Percentiles rank a stretch among this genome's conserved stretches.
Evolutionary conservation across 768 basidiomycete genomes (phyloP).

Genomic region (Lentinula edodes): DNA sequence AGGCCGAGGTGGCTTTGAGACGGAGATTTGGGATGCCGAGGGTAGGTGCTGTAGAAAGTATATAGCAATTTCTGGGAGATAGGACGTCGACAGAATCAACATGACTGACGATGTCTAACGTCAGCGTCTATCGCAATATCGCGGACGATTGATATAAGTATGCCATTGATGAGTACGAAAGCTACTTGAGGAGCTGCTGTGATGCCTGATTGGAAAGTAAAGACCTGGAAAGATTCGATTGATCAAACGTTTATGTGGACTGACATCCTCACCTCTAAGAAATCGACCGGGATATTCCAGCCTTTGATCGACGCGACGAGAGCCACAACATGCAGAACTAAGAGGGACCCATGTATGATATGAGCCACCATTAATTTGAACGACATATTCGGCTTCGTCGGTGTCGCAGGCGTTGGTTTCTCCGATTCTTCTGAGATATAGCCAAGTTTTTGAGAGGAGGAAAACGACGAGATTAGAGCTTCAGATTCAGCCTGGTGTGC

Average conservation of each 20-base stretch:
- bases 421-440: not conserved
- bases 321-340: not conserved
- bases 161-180: constrained; percentile 1
- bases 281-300: not conserved
- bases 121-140: not conserved
- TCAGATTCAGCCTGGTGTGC: not conserved
- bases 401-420: not conserved
- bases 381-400: not conserved
- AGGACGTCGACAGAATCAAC: not conserved
- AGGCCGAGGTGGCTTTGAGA: constrained; percentile 63
- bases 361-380: not conserved
- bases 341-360: not conserved
- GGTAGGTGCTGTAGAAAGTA: not conserved
- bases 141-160: not conserved
- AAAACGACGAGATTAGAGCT: not conserved
- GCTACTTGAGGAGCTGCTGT: constrained; percentile 1
- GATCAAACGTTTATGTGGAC: too few relatives aligned
- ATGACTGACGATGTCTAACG: not conserved
- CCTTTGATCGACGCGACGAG: not conserved
- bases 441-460: not conserved
- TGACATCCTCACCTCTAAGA: not conserved
- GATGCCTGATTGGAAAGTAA: constrained; percentile 4
- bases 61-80: too few relatives aligned
- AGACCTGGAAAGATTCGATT: not conserved
- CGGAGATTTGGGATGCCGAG: constrained; percentile 10